Evolutionary conservation across 495 filamentous ascomycete species (phyloP), one percentile per base, ranked within the genome.

Genomic region (Chaetomium fimeti): DNA sequence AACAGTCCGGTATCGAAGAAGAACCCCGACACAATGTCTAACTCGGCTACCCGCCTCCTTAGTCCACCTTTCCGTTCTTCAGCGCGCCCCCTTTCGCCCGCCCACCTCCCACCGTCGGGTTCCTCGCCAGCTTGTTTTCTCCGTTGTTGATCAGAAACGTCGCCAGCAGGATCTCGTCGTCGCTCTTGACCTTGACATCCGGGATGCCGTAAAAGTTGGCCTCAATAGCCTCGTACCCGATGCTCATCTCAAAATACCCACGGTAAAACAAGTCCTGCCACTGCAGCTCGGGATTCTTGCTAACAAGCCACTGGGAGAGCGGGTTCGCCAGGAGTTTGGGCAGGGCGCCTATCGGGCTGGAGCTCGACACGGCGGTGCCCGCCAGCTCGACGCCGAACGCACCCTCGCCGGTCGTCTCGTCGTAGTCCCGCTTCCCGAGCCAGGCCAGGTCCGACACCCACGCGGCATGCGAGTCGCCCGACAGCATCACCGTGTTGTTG

Each of bases 231-330:
- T 80, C 74, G 65, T 82, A 81, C n/a, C 75, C 72, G 9, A 88
- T 63, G 57, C 78, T 73, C 48, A 88, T 66, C 57, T 85, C 81
- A 68, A 84, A 89, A 60, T 86, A 87, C 1, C 84, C 88, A 29
- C 87, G 78, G 68, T 90, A 90, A 68, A 85, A 89, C 45, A 84
- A 72, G 64, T 89, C 88, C 65, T 85, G 82, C 87, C 87, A 90
- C 71, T 88, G 85, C 62, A 90, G 77, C 68, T 86, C 83, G 25
- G 71, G 67, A 68, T 88, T 89, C 18, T 76, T 75, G 13, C 62
- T 70, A 28, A 85, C 76, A 29, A 84, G 77, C 42, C 73, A 75
- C 25, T 74, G 32, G 12, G 78, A 76, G 3, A 43, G n/a, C 32
- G 7, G 13, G 6, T 69, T 60, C 16, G 59, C 53, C 0, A 51